Conservation (phyloP, 2,329 filamentous ascomycete genomes). For the Biscogniauxia mediterranea region DNA sequence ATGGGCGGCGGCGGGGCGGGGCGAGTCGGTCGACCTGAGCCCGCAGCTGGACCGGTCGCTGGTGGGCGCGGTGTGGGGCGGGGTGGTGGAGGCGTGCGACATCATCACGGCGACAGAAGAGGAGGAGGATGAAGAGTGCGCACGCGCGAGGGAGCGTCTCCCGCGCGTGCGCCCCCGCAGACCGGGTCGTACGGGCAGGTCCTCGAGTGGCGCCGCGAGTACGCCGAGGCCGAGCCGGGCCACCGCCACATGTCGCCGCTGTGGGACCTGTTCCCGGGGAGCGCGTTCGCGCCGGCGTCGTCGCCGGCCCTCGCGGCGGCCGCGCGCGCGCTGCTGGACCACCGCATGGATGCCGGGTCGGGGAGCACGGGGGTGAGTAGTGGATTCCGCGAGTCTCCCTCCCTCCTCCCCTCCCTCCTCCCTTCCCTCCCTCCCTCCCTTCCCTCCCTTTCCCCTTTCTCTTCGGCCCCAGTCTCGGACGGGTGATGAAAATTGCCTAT, state of each 20-base stretch:
- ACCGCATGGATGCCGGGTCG: conserved; percentile 14
- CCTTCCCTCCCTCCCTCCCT: too few relatives aligned
- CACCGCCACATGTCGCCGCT: conserved; percentile 24
- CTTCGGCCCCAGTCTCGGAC: too few relatives aligned
- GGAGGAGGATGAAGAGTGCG: conserved; percentile 3
- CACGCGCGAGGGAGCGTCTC: conserved; percentile 7
- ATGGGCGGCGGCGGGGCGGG: conserved; percentile 4
- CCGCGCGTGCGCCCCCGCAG: conserved; percentile 11
- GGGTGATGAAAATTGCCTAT: too few relatives aligned
- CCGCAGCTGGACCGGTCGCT: conserved; percentile 25
- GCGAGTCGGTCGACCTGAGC: conserved; percentile 13
- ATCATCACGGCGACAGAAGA: conserved; percentile 6
- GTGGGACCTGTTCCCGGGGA: conserved; percentile 20
- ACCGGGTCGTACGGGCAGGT: conserved; percentile 23
- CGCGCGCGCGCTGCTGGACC: conserved; percentile 13
- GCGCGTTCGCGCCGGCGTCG: conserved; percentile 9
- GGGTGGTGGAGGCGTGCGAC: conserved; percentile 14
- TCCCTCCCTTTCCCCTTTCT: too few relatives aligned
- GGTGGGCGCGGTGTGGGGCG: conserved; percentile 37
- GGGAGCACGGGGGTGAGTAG: conserved; percentile 41
- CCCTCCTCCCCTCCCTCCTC: too few relatives aligned
- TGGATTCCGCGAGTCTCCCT: too few relatives aligned
- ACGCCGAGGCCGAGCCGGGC: conserved; percentile 14
- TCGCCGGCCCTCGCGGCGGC: conserved; percentile 10
- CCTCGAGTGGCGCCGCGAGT: conserved; percentile 24